phyloP scores from a whole-genome alignment of 106 monocot genomes.

The Apostasia ramifera region DNA sequence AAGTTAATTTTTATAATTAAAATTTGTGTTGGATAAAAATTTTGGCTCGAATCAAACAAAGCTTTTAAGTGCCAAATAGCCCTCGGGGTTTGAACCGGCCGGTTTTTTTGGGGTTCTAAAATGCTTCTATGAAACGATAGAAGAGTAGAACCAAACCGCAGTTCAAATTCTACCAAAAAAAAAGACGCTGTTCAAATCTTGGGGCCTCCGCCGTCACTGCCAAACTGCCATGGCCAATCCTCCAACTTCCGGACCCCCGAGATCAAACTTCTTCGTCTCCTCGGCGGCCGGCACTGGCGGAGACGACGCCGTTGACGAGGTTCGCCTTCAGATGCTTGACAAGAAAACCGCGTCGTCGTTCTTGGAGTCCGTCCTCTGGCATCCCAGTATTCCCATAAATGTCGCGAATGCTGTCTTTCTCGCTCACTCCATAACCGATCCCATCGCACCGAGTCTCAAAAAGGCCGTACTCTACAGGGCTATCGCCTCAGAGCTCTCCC shows the following conservation, averaged over 20 bases:
- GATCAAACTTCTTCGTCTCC: background rate
- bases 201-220: no score
- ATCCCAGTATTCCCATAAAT: background rate
- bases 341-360: conserved; percentile 1
- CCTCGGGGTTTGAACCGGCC: no score
- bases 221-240: background rate
- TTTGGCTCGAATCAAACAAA: no score
- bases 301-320: background rate
- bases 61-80: no score
- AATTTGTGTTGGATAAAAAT: no score
- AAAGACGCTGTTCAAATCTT: no score
- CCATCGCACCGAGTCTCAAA: background rate
- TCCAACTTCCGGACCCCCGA: background rate
- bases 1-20: no score
- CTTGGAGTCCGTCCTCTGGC: background rate
- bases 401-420: conserved; percentile 3
- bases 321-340: background rate
- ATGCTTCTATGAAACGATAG: no score
- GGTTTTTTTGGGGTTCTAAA: no score
- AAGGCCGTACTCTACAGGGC: background rate
- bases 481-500: background rate
- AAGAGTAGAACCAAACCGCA: no score
- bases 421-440: background rate
- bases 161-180: no score
- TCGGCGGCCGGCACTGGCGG: background rate